phyloP scores from a whole-genome alignment of 2,329 filamentous ascomycete genomes.

The Dactylellina parvicollis region DNA sequence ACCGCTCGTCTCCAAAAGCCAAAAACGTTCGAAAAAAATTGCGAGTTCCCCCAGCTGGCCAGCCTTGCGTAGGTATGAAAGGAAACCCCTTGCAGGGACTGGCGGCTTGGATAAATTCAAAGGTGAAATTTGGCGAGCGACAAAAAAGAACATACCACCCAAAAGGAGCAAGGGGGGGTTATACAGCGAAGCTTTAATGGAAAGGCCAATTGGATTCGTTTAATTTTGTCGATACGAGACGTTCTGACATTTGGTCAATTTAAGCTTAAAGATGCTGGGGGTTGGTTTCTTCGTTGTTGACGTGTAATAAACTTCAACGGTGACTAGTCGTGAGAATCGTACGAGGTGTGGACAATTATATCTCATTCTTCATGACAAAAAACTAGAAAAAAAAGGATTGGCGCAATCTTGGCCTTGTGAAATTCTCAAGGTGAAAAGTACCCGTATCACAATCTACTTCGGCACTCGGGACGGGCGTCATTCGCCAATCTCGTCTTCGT shows the following conservation, averaged over 20 bases:
- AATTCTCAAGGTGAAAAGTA: too few species aligned
- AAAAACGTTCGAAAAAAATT: too few species aligned
- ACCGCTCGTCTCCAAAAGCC: conserved; percentile 7
- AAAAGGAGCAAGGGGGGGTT: conserved; percentile 1
- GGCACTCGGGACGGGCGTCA: not conserved
- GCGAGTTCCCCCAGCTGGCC: not conserved
- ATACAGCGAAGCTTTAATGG: conserved; percentile 27
- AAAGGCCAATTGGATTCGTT: conserved; percentile 44
- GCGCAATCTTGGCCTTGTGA: too few species aligned
- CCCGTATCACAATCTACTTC: not conserved
- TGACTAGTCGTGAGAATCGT: too few species aligned
- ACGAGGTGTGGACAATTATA: too few species aligned
- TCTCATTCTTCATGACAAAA: too few species aligned
- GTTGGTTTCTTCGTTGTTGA: not conserved
- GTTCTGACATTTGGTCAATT: conserved; percentile 13
- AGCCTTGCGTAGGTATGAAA: conserved; percentile 8
- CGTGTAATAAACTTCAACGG: conserved; percentile 7
- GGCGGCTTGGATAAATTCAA: conserved; percentile 50
- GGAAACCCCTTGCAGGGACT: conserved; percentile 34
- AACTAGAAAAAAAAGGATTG: too few species aligned
- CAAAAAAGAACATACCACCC: not conserved
- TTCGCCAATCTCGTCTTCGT: conserved; percentile 8
- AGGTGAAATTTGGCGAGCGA: conserved; percentile 41
- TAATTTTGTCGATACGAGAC: conserved; percentile 51
- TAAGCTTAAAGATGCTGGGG: conserved; percentile 44